Conservation (phyloP, 1,284 basidiomycete species). For the Leccinum pallidistipes region DNA sequence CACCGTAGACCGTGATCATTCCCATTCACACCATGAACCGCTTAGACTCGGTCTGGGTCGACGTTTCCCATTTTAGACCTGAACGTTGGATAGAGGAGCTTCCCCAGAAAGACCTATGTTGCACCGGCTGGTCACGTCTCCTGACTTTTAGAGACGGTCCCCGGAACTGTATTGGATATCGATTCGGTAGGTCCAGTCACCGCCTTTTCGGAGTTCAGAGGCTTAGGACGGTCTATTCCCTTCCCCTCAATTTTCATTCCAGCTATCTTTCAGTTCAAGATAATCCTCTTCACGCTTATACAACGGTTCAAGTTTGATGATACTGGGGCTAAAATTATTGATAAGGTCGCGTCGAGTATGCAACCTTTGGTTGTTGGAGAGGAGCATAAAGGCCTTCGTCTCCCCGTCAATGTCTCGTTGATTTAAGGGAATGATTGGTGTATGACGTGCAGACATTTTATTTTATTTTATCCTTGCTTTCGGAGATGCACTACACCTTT, state of each 20-base stretch:
- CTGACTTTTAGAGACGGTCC: constrained; percentile 16
- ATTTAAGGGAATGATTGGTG: not conserved
- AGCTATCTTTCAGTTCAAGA: constrained; percentile 15
- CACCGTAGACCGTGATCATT: constrained; percentile 8
- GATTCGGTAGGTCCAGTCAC: not conserved
- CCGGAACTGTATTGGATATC: constrained; percentile 10
- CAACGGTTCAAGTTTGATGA: constrained; percentile 9
- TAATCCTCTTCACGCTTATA: constrained; percentile 8
- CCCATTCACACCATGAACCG: constrained; percentile 8
- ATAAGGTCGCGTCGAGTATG: constrained; percentile 10
- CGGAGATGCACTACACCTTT: not conserved
- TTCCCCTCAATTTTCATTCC: not conserved
- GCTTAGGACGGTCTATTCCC: not conserved
- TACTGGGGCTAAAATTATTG: not conserved
- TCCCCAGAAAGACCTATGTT: constrained; percentile 7
- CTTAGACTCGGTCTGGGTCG: constrained; percentile 6
- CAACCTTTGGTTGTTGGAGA: constrained; percentile 12
- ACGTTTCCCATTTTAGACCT: constrained; percentile 5
- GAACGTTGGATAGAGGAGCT: constrained; percentile 9
- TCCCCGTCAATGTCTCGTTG: constrained; percentile 6
- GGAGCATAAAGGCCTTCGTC: constrained; percentile 7
- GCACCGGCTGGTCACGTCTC: constrained; percentile 11
- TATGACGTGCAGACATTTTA: not conserved
- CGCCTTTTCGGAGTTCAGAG: too few relatives aligned
- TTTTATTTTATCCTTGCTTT: not conserved